Conservation (phyloP, 2,329 filamentous ascomycete species). For the Fusarium ambrosium region DNA sequence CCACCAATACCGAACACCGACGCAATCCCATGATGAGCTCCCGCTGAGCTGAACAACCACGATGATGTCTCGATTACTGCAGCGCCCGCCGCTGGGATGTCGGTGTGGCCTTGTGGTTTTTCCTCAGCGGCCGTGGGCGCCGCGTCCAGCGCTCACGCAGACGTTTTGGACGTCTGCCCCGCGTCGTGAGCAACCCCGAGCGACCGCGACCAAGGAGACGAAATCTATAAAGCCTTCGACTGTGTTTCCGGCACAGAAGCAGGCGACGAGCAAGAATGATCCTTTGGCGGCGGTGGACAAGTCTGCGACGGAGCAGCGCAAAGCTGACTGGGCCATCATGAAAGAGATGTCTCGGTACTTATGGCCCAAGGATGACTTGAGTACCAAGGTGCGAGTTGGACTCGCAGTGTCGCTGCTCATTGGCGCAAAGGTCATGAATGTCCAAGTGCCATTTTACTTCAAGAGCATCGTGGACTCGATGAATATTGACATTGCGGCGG, state of each 20-base stretch:
- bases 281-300: conserved; percentile 54
- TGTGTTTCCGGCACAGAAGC: conserved; percentile 36
- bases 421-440: conserved; percentile 94
- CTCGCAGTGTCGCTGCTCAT: conserved; percentile 87
- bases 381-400: conserved; percentile 85
- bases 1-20: conserved; percentile 43
- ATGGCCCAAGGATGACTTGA: conserved; percentile 86
- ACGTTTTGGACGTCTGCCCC: conserved; percentile 51
- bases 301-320: conserved; percentile 88
- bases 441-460: conserved; percentile 99
- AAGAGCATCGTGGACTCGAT: conserved; percentile 97
- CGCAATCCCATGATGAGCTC: conserved; percentile 45
- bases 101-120: conserved; percentile 47
- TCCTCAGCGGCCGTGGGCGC: conserved; percentile 48
- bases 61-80: conserved; percentile 55
- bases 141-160: conserved; percentile 44
- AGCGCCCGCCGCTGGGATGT: conserved; percentile 51
- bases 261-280: conserved; percentile 44
- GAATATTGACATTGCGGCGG: conserved; percentile 91
- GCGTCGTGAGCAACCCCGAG: conserved; percentile 46
- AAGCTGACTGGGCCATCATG: conserved; percentile 98
- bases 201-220: conserved; percentile 32
- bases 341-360: conserved; percentile 97
- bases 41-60: conserved; percentile 42
- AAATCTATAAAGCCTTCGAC: conserved; percentile 41